Evolutionary conservation across 192 early-diverging fungal species (phyloP).

Genomic region (Coemansia sp.): DNA sequence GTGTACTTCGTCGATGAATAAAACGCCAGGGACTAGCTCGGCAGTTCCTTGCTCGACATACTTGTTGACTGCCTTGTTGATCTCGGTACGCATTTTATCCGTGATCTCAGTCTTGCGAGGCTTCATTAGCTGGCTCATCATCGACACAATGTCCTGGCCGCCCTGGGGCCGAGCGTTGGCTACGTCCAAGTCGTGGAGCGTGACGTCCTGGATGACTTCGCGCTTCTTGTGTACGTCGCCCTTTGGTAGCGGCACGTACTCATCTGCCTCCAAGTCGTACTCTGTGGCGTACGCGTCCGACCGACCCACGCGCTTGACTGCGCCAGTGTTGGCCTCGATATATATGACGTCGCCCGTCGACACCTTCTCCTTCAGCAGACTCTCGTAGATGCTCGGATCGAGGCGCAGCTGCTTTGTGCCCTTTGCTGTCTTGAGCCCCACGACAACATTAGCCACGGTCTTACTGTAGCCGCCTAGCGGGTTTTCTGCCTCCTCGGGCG

Average conservation of each 20-base stretch:
- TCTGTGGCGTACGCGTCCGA: slow-evolving; percentile 99
- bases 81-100: slow-evolving; percentile 95
- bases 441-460: slow-evolving; percentile 92
- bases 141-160: slow-evolving; percentile 96
- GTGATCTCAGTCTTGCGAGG: slow-evolving; percentile 99
- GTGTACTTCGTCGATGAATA: slow-evolving; percentile 99
- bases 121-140: slow-evolving; percentile 98
- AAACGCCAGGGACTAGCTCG: slow-evolving; percentile 94
- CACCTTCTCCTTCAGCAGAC: slow-evolving; percentile 96
- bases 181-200: slow-evolving; percentile 95
- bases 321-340: slow-evolving; percentile 95
- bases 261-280: slow-evolving; percentile 97
- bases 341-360: slow-evolving; percentile 97
- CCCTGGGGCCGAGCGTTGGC: slow-evolving; percentile 97
- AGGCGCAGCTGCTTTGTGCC: slow-evolving; percentile 97
- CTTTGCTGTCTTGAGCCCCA: slow-evolving; percentile 98
- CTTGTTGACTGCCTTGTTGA: slow-evolving; percentile 99
- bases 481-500: slow-evolving; percentile 97
- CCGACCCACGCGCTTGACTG: slow-evolving; percentile 97
- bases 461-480: slow-evolving; percentile 98
- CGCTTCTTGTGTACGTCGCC: slow-evolving; percentile 99
- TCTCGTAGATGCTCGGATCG: slow-evolving; percentile 97
- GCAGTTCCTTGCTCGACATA: slow-evolving; percentile 98
- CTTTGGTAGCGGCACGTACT: slow-evolving; percentile 97
- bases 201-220: slow-evolving; percentile 97